Conservation (phyloP, 768 basidiomycete species). For the Myochromella boudieri region DNA sequence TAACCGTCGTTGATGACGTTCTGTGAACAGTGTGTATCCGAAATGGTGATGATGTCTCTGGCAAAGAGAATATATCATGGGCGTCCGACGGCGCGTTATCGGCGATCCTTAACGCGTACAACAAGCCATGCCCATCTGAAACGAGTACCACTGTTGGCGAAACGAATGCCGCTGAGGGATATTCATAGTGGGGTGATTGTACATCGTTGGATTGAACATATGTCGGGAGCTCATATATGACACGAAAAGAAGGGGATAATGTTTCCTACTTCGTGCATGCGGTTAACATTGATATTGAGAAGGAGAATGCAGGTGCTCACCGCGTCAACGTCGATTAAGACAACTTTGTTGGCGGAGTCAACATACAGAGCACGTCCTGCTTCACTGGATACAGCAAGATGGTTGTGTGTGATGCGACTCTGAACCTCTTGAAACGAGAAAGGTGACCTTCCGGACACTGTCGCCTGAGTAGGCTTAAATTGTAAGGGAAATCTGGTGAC, state of each 20-base stretch:
- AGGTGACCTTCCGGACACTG: constrained; percentile 57
- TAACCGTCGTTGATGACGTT: constrained; percentile 35
- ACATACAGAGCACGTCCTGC: constrained; percentile 61
- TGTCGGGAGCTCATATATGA: constrained; percentile 60
- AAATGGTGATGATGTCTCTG: constrained; percentile 33
- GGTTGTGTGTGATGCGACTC: constrained; percentile 83
- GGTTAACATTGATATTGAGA: constrained; percentile 10
- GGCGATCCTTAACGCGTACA: constrained; percentile 58
- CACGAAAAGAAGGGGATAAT: constrained; percentile 48
- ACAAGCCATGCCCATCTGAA: constrained; percentile 68
- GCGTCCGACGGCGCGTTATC: constrained; percentile 38
- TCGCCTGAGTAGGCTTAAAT: constrained; percentile 58
- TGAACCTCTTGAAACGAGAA: constrained; percentile 82
- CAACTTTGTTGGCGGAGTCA: constrained; percentile 60
- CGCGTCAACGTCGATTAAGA: constrained; percentile 54
- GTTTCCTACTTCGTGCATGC: constrained; percentile 45
- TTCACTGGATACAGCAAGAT: constrained; percentile 53
- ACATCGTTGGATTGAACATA: constrained; percentile 43
- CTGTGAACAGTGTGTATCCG: constrained; percentile 27
- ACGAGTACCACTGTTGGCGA: constrained; percentile 49
- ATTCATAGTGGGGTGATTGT: constrained; percentile 56
- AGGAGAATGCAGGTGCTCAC: constrained; percentile 40
- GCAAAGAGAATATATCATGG: constrained; percentile 54
- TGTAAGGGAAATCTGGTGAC: constrained; percentile 53
- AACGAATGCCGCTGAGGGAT: constrained; percentile 69